Base-by-base conservation (phyloP, 257 asterid species). In the Solanum clarkiae region DNA sequence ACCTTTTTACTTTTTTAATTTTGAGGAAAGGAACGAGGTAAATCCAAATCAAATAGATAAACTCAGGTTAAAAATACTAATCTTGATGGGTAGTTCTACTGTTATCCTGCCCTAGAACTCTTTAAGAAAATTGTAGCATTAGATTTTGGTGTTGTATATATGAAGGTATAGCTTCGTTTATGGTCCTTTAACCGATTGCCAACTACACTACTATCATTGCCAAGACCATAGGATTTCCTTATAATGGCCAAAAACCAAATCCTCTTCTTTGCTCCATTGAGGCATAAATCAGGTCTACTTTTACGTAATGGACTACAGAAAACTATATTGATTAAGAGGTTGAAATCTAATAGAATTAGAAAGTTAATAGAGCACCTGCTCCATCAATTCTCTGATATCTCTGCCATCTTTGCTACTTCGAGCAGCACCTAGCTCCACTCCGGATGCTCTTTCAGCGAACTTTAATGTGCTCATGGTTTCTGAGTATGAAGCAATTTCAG, bases 391-490 rank as follows among this genome's bases (percentile, higher is more conserved):
- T 47, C 94, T 90, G 80, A 93, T 92, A 84, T 94, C 98, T 84
- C 88, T 89, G 68, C 93, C 95, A n/a, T 95, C 99, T 91, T 94
- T 96, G 95, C 91, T 95, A 91, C 97, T 93, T 90, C 90, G 91
- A 54, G 98, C 99, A 68, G 98, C 98, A 36, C 99, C 99, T 5
- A 95, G 94, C 97, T 97, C 98, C 11, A 97, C 97, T 80, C 98
- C 98, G 4, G 99, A 94, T 44, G 92, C 99, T 86, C 99, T 91
- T 86, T 97, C 99, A 36, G 99, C 98, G 87, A 97, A 97, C 85
- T 97, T 97, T 77, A 97, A 92, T n/a, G 99, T 93, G 77, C 98
- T 92, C 57, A 90, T 1, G 85, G 91, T 84, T 87, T 97, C 99
- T 17, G 92, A 91, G 83, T 85, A 88, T 0, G 98, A 97, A 82